Evolutionary conservation across 1,139 yeast species (phyloP).

Genomic region (Pichia sorboxylosa): DNA sequence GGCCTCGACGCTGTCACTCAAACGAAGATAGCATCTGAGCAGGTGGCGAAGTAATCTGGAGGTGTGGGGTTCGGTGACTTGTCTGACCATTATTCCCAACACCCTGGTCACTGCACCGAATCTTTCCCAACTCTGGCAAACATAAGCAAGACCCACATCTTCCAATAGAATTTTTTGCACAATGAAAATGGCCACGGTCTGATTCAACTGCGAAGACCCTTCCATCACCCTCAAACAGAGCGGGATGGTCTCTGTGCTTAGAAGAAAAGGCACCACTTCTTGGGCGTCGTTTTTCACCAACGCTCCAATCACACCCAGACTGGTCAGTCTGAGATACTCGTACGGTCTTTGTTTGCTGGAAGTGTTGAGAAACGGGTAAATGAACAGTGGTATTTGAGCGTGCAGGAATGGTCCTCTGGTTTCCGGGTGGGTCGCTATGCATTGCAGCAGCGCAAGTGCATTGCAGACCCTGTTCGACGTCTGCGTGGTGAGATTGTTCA

Average conservation of each 20-base stretch:
- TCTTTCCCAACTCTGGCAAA: slow-evolving; percentile 90
- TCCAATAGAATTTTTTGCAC: slow-evolving; percentile 86
- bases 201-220: slow-evolving; percentile 83
- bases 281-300: slow-evolving; percentile 91
- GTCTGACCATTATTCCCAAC: slow-evolving; percentile 79
- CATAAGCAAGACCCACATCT: slow-evolving; percentile 81
- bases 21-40: slow-evolving; percentile 82
- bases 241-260: slow-evolving; percentile 92
- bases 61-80: slow-evolving; percentile 56
- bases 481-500: slow-evolving; percentile 68
- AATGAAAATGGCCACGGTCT: slow-evolving; percentile 92
- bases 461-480: slow-evolving; percentile 93
- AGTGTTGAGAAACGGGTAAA: slow-evolving; percentile 88
- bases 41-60: slow-evolving; percentile 86
- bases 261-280: slow-evolving; percentile 80
- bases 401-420: slow-evolving; percentile 74
- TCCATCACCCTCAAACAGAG: slow-evolving; percentile 91
- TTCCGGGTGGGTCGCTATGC: slow-evolving; percentile 91
- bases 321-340: slow-evolving; percentile 84
- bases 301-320: slow-evolving; percentile 95
- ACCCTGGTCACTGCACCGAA: slow-evolving; percentile 91
- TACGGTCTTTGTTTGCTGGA: slow-evolving; percentile 86
- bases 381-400: slow-evolving; percentile 84
- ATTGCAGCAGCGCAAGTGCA: slow-evolving; percentile 86
- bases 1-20: slow-evolving; percentile 85